Evolutionary conservation across 139 green algal species (phyloP), one percentile per base, ranked within the genome.

Genomic region (Picochlorum costavermella): DNA sequence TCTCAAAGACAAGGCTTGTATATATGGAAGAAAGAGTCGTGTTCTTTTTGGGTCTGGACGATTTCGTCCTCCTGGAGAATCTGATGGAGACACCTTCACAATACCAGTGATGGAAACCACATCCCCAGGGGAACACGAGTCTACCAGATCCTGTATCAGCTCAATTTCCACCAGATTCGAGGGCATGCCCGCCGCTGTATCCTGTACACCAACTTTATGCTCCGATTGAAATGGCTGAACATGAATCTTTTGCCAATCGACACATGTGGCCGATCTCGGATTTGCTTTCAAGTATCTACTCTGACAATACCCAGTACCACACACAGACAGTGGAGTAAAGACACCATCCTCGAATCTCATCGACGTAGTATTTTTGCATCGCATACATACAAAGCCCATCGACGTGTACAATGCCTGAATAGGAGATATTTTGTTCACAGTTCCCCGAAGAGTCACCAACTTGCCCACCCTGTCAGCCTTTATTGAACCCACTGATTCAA

Each of bases 21-120:
- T n/a, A 67, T 93, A 97, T 23, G 96, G 80, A 28, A 94, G 64
- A 72, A 95, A 95, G 23, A 97, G 64, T 50, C 68, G 71, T 45
- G 86, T 73, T 68, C 80, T 62, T 25, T 70, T 78, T 11, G 63
- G 61, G 5, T 69, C 62, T 40, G 69, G 66, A 5, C 56, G 70
- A 33, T n/a, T 25, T 36, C 48, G 40, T 20, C 45, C 48, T 44
- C 68, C 70, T 63, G 33, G 36, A 23, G n/a, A 53, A 6, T 75
- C 67, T 13, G 66, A 64, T 20, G 63, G 66, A 33, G 75, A 51
- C 30, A 87, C 72, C 12, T 79, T 90, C 30, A 97, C 84, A n/a
- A 94, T 33, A 14, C 89, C 91, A 36, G 82, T 65, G 17, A 95
- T 79, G 1, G 76, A 89, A 8, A 95, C 80, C 23, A 88, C 70